Conservation (phyloP, 208 protist genomes). For the Lotmaria passim region DNA sequence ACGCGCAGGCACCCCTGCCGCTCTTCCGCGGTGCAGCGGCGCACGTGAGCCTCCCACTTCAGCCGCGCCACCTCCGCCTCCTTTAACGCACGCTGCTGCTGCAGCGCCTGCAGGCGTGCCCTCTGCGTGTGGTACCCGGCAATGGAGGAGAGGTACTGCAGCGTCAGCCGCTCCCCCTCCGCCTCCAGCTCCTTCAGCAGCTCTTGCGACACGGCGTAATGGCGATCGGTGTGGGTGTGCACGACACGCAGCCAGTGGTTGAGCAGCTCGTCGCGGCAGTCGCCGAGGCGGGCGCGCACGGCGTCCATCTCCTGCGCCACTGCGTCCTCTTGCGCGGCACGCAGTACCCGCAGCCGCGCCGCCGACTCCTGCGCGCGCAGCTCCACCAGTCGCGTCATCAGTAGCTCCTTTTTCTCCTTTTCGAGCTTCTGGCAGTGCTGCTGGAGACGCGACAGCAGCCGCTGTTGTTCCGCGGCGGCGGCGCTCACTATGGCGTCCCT, state of each 20-base stretch:
- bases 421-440: slow-evolving; percentile 16
- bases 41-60: slow-evolving; percentile 36
- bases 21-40: slow-evolving; percentile 33
- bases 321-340: slow-evolving; percentile 23
- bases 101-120: slow-evolving; percentile 31
- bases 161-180: slow-evolving; percentile 20
- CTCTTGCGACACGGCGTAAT: slow-evolving; percentile 18
- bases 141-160: slow-evolving; percentile 17
- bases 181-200: slow-evolving; percentile 26
- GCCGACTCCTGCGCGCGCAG: slow-evolving; percentile 29
- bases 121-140: slow-evolving; percentile 28
- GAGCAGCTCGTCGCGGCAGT: slow-evolving; percentile 20
- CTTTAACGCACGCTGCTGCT: slow-evolving; percentile 24
- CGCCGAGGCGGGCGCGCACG: slow-evolving; percentile 27
- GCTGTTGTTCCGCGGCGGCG: slow-evolving; percentile 33
- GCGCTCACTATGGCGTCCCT: slow-evolving; percentile 20
- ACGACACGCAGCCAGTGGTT: slow-evolving; percentile 27
- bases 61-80: slow-evolving; percentile 34
- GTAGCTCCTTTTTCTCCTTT: slow-evolving; percentile 17
- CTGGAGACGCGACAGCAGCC: slow-evolving; percentile 33
- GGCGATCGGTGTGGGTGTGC: slow-evolving; percentile 16
- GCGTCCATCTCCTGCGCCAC: slow-evolving; percentile 23
- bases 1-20: slow-evolving; percentile 28
- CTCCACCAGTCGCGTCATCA: slow-evolving; percentile 7
- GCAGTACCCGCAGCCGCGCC: slow-evolving; percentile 26